Base-by-base conservation (phyloP, 139 green algal species). In the Coelastrella sp. region DNA sequence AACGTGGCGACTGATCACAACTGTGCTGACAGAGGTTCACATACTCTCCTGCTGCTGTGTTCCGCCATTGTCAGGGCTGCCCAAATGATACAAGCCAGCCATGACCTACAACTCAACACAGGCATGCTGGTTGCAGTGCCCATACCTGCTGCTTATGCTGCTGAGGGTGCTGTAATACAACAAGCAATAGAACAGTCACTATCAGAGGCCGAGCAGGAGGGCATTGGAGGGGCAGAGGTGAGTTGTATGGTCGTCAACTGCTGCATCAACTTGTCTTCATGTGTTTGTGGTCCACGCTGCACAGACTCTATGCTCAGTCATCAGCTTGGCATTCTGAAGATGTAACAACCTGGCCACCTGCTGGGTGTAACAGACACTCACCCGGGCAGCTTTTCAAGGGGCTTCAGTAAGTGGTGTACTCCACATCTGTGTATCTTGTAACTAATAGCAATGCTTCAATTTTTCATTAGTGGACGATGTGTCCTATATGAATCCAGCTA, bases 91-190 rank as follows among this genome's bases (percentile, higher is more conserved):
- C 65, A 82, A 0, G 91, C 94, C 19, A 59, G 78, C 6, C 76
- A 84, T 56, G 61, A 80, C 0, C 89, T 99, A 78, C 78, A 85
- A 6, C 89, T 98, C 66, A 84, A 85, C 14, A 93, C 87, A 65
- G 95, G 96, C 19, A 90, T 97, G 90, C 80, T 98, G 84, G 86
- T 98, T 88, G 96, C 93, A 7, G 97, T 98, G 83, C 97, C 97
- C 19, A 97, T 98, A 27, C 96, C 97, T n/a, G 83, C 86, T 22
- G 88, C 96, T 63, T 57, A 94, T n/a, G 95, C 92, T 20, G 95
- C 95, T 27, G 95, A 93, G 61, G 97, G 96, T 0, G 85, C 68
- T 8, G 56, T 25, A 8, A 86, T 91, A 75, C 76, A 97, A 85
- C 57, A 58, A 0, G 96, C 97, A 35, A 97, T 97, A 20, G 19